These are phyloP conservation scores for Naegleria gruberi DNA, from an alignment of 208 protist species.

Conservation along the genomic window DNA sequence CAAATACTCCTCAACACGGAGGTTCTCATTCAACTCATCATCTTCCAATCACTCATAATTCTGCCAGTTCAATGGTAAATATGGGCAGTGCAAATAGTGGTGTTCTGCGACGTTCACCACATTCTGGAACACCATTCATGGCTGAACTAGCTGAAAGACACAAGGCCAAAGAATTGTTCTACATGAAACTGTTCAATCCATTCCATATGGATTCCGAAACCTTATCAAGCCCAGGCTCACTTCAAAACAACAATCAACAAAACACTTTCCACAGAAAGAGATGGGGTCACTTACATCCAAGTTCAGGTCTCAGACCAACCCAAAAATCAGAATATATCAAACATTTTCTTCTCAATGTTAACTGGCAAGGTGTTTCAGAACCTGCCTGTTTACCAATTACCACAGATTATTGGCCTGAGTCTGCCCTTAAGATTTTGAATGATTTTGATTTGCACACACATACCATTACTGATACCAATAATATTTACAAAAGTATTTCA, in stretches of 20 bases:
- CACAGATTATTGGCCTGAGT: slow-evolving; percentile 20
- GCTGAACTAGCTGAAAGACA: not conserved
- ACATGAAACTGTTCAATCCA: not conserved
- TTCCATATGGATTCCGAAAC: not conserved
- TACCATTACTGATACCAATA: not conserved
- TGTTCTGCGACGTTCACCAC: not conserved
- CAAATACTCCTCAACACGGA: not conserved
- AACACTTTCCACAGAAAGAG: slow-evolving; percentile 11
- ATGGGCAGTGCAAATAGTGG: not conserved
- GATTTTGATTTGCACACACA: not conserved
- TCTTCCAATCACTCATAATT: not conserved
- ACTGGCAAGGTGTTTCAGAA: slow-evolving; percentile 17
- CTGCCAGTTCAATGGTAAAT: too few species aligned
- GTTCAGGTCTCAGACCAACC: not conserved
- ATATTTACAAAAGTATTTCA: not conserved
- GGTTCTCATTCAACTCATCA: not conserved
- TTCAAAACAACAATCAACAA: not conserved
- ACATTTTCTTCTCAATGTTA: slow-evolving; percentile 2
- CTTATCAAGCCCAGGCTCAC: not conserved
- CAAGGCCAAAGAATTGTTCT: not conserved
- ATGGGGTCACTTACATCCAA: slow-evolving; percentile 11
- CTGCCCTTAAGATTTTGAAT: not conserved
- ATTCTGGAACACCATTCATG: not conserved
- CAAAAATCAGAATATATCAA: slow-evolving; percentile 8
- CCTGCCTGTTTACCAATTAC: slow-evolving; percentile 18